Percentiles rank a stretch among this genome's conserved stretches.
phyloP scores from a whole-genome alignment of 257 asterid genomes.

The Mentha longifolia region DNA sequence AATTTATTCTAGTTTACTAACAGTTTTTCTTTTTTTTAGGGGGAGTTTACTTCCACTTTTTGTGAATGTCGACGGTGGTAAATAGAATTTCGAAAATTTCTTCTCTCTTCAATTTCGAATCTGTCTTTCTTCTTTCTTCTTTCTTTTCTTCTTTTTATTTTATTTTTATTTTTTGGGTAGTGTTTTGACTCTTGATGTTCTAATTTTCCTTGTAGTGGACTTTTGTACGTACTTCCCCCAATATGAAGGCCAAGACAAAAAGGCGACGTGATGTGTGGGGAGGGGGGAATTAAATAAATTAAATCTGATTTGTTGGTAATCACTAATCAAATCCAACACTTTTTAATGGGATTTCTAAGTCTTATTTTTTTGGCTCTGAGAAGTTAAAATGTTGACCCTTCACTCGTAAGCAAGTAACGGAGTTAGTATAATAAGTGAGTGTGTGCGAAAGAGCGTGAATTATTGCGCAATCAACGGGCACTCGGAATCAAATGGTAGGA shows the following conservation, averaged over 20 bases:
- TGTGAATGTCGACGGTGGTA: neutral
- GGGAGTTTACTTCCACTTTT: neutral
- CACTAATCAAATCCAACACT: too few species aligned
- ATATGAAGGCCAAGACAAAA: neutral
- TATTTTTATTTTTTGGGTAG: too few species aligned
- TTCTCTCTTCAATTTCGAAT: slow-evolving; percentile 23
- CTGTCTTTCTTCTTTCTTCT: neutral
- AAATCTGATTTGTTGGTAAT: too few species aligned
- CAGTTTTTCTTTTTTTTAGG: too few species aligned
- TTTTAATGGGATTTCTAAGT: neutral
- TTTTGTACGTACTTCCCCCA: neutral
- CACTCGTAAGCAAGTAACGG: slow-evolving; percentile 3
- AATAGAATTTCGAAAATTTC: neutral
- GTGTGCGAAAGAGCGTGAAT: neutral
- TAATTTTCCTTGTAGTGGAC: neutral
- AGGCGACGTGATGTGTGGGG: slow-evolving; percentile 18
- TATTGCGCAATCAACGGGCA: slow-evolving; percentile 30
- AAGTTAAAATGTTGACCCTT: slow-evolving; percentile 35
- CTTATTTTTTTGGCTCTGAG: neutral
- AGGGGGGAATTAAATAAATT: neutral
- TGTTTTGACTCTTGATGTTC: slow-evolving; percentile 20
- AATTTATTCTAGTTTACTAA: slow-evolving; percentile 14
- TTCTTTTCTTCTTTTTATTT: too few species aligned
- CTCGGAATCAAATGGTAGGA: too few species aligned
- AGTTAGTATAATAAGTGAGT: neutral